Conservation (phyloP, 805 yeast genomes). For the Metschnikowia lochheadii region DNA sequence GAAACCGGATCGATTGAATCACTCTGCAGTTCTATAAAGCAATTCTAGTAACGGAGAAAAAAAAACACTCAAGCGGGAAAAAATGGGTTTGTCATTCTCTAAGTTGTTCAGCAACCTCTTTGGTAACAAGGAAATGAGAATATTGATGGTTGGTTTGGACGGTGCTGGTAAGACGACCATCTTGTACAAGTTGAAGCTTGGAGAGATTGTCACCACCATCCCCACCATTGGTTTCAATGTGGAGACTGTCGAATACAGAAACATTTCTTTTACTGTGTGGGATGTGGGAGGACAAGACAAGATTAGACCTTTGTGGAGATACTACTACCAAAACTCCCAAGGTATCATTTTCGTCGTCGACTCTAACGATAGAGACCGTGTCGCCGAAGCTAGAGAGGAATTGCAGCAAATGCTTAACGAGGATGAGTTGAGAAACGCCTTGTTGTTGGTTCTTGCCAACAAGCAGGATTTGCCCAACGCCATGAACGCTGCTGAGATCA, state of each 20-base stretch:
- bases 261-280: conserved; percentile 96
- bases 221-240: conserved; percentile 98
- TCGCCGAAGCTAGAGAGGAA: conserved; percentile 96
- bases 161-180: conserved; percentile 99
- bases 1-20: conserved; percentile 4
- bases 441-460: conserved; percentile 93
- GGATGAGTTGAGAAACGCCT: conserved; percentile 96
- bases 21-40: background rate
- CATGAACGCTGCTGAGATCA: conserved; percentile 97
- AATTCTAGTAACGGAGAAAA: background rate
- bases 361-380: conserved; percentile 96
- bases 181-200: conserved; percentile 88
- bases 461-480: conserved; percentile 99
- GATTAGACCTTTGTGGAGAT: conserved; percentile 98
- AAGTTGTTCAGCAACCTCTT: conserved; percentile 91
- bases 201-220: conserved; percentile 93
- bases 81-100: conserved; percentile 93
- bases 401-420: conserved; percentile 97
- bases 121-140: conserved; percentile 97
- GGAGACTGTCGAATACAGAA: conserved; percentile 95
- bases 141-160: conserved; percentile 96
- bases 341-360: conserved; percentile 98
- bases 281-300: conserved; percentile 99
- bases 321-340: conserved; percentile 97
- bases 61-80: conserved; percentile 1